These are phyloP conservation scores for Betula pendula DNA, from an alignment of 306 rosid genomes.

Conservation along the genomic window DNA sequence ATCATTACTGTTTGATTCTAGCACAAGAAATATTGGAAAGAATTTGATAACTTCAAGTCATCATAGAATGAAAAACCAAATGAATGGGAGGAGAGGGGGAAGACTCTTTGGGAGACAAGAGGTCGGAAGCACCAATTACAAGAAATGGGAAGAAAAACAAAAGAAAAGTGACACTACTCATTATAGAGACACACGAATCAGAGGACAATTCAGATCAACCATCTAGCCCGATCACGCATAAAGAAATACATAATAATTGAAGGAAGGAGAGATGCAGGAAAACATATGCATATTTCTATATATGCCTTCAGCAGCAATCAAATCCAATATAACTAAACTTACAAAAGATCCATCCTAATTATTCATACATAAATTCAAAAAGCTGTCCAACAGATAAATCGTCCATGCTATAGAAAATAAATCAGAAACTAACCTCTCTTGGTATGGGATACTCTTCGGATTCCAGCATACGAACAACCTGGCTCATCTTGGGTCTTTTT, in stretches of 20 bases:
- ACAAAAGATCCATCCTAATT: background rate
- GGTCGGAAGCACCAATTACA: too few species aligned
- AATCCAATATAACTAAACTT: background rate
- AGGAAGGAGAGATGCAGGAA: background rate
- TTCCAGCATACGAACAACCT: conserved; percentile 92
- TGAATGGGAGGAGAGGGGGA: too few species aligned
- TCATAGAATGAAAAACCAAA: too few species aligned
- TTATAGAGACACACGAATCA: background rate
- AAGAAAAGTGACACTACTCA: background rate
- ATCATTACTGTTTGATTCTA: background rate
- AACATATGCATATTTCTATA: background rate
- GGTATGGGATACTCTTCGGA: conserved; percentile 83
- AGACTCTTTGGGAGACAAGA: too few species aligned
- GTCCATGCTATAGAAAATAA: background rate
- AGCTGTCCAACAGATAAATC: background rate
- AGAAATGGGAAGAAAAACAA: too few species aligned
- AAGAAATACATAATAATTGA: background rate
- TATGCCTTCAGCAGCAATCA: background rate
- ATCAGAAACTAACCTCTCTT: conserved; percentile 65
- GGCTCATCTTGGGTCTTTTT: conserved; percentile 94
- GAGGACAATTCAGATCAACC: background rate
- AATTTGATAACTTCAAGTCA: too few species aligned
- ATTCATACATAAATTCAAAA: background rate
- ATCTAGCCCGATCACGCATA: background rate
- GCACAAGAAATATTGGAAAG: background rate